Base-by-base conservation (phyloP, 192 early-diverging fungal species). In the Podila verticillata region DNA sequence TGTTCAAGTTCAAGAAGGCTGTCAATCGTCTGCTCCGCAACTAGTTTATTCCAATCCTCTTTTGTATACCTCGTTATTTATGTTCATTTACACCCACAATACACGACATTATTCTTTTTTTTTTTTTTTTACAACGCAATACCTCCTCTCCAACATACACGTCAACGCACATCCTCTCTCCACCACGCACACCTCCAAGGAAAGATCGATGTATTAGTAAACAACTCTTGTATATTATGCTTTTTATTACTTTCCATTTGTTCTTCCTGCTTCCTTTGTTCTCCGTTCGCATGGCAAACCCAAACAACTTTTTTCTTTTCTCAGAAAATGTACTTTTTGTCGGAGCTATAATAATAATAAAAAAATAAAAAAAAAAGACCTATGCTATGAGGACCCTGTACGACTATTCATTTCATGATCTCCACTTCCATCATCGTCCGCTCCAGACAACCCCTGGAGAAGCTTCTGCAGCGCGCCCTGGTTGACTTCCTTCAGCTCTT, bases 1-100 rank as follows among this genome's bases (percentile, higher is more conserved):
- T 75, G 20, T 75, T 75, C 57, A 75, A 75, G 48, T 69, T 75
- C 57, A 75, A 75, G 67, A 49, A 62, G 5, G 74, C 74, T 6
- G 74, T 75, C 66, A 75, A 75, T n/a, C 74, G 74, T 15, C 74
- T 75, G 35, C 57, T 75, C 8, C 74, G 74, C 13, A 75, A 75
- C 31, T 80, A 68, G 60, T 39, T 10, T 35, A n/a, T n/a, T n/a
- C n/a, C 15, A 51, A 57, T 24, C 39, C 3, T 29, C n/a, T n/a
- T 32, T 13, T 61, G 54, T 47, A 35, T 39, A 19, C 58, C 58
- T 44, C 12, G n/a, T n/a, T 44, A 15, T 39, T 44, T 44, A 44
- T 15, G 4, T 24, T 15, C 47, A n/a, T 47, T 57, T 36, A 26
- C n/a, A n/a, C 31, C n/a, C 22, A 34, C 22, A 22, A n/a, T 39